Evolutionary conservation across 169 alveolate species (phyloP).

Genomic region (Sarcocystis neurona): DNA sequence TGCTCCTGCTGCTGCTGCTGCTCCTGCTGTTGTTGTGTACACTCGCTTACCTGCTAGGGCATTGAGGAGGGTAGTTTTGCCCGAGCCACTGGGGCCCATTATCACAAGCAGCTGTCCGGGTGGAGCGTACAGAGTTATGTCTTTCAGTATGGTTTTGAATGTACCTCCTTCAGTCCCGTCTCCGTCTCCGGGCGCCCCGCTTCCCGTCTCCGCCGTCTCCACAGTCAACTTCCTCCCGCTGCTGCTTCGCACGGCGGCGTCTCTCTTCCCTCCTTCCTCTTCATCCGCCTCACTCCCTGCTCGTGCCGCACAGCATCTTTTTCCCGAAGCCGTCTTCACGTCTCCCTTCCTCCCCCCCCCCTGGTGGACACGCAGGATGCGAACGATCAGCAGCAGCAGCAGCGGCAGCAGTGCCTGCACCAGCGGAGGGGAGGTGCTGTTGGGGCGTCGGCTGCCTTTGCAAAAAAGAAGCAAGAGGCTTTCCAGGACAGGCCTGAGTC

Average conservation of each 20-base stretch:
- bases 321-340: not conserved
- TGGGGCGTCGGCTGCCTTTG: not conserved
- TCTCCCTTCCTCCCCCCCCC: not conserved
- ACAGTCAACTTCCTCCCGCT: not conserved
- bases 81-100: conserved; percentile 88
- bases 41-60: conserved; percentile 76
- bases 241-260: not conserved
- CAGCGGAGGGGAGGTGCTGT: not conserved
- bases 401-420: not conserved
- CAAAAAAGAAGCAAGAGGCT: too few relatives aligned
- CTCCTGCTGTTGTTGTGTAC: not conserved
- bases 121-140: conserved; percentile 37
- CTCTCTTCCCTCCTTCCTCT: not conserved
- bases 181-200: not conserved
- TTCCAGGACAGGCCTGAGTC: too few relatives aligned
- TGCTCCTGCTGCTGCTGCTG: conserved; percentile 6
- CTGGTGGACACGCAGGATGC: not conserved
- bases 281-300: not conserved
- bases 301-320: not conserved
- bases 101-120: conserved; percentile 71
- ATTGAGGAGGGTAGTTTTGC: conserved; percentile 91
- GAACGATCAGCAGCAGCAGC: not conserved
- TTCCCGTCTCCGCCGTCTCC: not conserved
- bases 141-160: conserved; percentile 29
- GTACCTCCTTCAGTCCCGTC: not conserved